Percentiles rank a stretch among this genome's conserved stretches.
Conservation (phyloP, 2,329 filamentous ascomycete species). For the Fusarium camptoceras region DNA sequence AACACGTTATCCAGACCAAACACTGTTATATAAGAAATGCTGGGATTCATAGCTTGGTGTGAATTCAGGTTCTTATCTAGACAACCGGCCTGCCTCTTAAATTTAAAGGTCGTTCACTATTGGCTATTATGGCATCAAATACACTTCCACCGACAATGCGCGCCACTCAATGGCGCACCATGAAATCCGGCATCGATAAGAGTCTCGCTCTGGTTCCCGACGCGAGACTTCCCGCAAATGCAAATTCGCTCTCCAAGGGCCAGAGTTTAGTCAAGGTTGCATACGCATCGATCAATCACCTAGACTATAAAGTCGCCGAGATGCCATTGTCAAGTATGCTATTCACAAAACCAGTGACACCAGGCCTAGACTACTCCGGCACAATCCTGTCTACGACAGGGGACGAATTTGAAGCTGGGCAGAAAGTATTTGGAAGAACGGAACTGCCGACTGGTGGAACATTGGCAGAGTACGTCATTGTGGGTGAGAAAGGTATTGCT, state of each 20-base stretch:
- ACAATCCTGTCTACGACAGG: conserved; percentile 17
- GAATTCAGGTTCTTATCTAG: no score
- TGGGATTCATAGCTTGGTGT: no score
- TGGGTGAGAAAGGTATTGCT: conserved; percentile 15
- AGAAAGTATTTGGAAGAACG: conserved; percentile 30
- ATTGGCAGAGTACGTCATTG: conserved; percentile 33
- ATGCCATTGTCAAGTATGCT: conserved; percentile 25
- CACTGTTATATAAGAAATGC: background rate
- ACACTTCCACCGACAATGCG: conserved; percentile 30
- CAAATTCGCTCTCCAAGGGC: conserved; percentile 1
- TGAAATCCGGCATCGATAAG: conserved; percentile 34
- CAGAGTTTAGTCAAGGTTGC: conserved; percentile 31
- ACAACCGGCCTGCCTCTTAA: no score
- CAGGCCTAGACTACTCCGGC: conserved; percentile 38
- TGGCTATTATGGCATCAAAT: conserved; percentile 28
- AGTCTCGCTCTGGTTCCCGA: conserved; percentile 13
- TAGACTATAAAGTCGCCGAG: conserved; percentile 36
- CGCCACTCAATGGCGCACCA: conserved; percentile 34
- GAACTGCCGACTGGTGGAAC: conserved; percentile 17
- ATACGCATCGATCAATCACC: conserved; percentile 39
- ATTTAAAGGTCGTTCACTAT: no score
- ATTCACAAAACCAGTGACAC: conserved; percentile 25
- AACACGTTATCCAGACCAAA: conserved; percentile 1
- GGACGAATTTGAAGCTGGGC: background rate
- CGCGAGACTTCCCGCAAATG: conserved; percentile 13